These are phyloP conservation scores for Nothomitra cinnamomea DNA, from an alignment of 2,329 filamentous ascomycete genomes.

Conservation along the genomic window DNA sequence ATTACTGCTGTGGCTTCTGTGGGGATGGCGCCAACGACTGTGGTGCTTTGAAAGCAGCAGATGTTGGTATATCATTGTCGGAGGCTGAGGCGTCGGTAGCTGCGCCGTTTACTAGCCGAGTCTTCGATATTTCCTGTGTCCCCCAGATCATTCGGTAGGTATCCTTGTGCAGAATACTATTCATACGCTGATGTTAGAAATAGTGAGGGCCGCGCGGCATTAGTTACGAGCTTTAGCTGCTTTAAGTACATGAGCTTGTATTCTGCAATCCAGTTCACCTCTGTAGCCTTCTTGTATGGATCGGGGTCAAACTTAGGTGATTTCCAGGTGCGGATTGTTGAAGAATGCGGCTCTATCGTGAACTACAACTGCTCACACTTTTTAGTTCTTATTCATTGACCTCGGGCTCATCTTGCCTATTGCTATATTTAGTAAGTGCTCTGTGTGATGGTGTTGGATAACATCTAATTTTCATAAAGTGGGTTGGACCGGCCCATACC, in stretches of 20 bases:
- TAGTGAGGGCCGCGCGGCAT: slow-evolving; percentile 77
- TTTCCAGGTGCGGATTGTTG: slow-evolving; percentile 47
- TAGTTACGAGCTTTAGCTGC: slow-evolving; percentile 98
- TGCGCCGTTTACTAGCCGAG: slow-evolving; percentile 87
- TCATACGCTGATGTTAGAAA: slow-evolving; percentile 9
- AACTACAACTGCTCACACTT: background rate
- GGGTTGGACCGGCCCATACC: slow-evolving; percentile 86
- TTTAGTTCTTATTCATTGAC: slow-evolving; percentile 81
- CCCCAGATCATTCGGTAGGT: slow-evolving; percentile 67
- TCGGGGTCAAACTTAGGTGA: slow-evolving; percentile 89
- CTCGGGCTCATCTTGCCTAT: slow-evolving; percentile 84
- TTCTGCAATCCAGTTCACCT: slow-evolving; percentile 97
- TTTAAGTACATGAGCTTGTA: slow-evolving; percentile 99
- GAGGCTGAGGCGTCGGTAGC: slow-evolving; percentile 96
- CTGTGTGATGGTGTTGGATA: background rate
- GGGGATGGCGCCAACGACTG: slow-evolving; percentile 97
- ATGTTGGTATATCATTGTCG: slow-evolving; percentile 91
- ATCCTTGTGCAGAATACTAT: background rate
- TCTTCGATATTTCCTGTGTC: slow-evolving; percentile 95
- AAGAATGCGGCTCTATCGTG: background rate
- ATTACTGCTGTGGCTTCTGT: slow-evolving; percentile 91
- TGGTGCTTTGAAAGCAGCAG: slow-evolving; percentile 87
- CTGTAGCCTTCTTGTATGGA: slow-evolving; percentile 90
- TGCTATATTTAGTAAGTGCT: slow-evolving; percentile 65
- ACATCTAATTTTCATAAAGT: slow-evolving; percentile 28